A percentile compares a stretch with the other conserved stretches of the same genome.
Evolutionary conservation across 192 early-diverging fungal genomes (phyloP).

Genomic region (Gaertneriomyces sp.): DNA sequence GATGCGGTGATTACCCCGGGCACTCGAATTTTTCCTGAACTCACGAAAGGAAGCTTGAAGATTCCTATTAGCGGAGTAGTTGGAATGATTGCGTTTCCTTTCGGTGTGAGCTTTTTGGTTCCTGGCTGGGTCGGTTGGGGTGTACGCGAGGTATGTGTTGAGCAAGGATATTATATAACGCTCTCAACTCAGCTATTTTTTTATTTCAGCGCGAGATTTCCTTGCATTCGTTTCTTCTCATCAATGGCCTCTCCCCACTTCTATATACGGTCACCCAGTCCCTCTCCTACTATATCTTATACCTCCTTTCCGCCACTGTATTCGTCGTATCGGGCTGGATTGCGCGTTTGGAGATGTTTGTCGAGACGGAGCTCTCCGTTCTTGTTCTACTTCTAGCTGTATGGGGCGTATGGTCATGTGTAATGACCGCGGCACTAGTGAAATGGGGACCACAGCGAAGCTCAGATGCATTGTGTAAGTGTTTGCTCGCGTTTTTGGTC

Average conservation of each 20-base stretch:
- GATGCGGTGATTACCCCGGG: constrained; percentile 60
- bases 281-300: constrained; percentile 63
- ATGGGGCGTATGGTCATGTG: constrained; percentile 47
- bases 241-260: constrained; percentile 65
- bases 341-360: constrained; percentile 62
- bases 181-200: background rate
- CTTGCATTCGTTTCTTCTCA: background rate
- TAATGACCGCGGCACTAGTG: too few species aligned
- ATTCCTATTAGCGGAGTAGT: constrained; percentile 58
- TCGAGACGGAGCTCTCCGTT: constrained; percentile 46
- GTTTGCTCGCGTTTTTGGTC: background rate
- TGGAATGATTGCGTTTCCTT: constrained; percentile 68
- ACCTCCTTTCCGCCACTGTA: constrained; percentile 55
- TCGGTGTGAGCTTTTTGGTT: constrained; percentile 69
- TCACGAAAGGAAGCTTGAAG: constrained; percentile 39
- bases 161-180: constrained; percentile 30
- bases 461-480: constrained; percentile 27
- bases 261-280: constrained; percentile 58
- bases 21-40: constrained; percentile 55
- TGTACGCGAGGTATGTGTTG: constrained; percentile 66
- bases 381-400: constrained; percentile 60
- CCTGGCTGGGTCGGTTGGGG: constrained; percentile 59
- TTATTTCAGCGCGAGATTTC: background rate
- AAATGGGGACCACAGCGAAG: constrained; percentile 16
- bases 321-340: constrained; percentile 63